Evolutionary conservation across 768 basidiomycete genomes (phyloP), one percentile per base, ranked within the genome.

Genomic region (Leccinellum rugosiceps): DNA sequence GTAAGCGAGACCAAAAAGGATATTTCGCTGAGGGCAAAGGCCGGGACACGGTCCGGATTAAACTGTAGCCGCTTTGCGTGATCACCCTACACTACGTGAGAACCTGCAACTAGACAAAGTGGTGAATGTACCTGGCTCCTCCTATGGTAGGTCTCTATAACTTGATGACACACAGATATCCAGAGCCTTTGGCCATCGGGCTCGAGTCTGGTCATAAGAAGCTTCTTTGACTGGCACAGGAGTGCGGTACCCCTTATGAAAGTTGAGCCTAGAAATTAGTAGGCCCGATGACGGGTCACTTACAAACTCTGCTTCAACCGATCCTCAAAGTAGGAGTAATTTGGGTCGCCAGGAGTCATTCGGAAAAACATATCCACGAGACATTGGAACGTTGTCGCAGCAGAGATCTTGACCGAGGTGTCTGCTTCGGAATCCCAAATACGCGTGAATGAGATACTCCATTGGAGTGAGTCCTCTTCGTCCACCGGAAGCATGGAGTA

Each of bases 1-100:
- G 88, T 84, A 52, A 94, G 72, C 1, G 85, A 80, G 13, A 88
- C 83, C 6, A 90, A 76, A 62, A 90, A 84, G 0, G 87, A 83
- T 38, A 92, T 85, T 69, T 93, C 91, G 2, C 81, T 78, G 11
- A 92, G 67, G 1, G 80, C 80, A 62, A 93, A 83, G 3, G 86
- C 83, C 1, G 87, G 78, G 3, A 83, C 72, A 34, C 87, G 86
- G 8, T 74, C 74, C 6, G 77, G 65, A 55, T 80, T 76, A 8
- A 76, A 65, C 59, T 85, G 87, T 45, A 88, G 69, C 0, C 75
- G 72, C 62, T 74, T 79, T 26, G 80, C 76, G 51, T 80, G 76
- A 19, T 76, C 72, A 28, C 66, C 62, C 81, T 83, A 58, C 38
- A 30, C 57, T 48, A 25, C 41, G 43, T 66, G 21, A 66, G 56